phyloP scores from a whole-genome alignment of 106 monocot genomes.

The Vanilla planifolia region DNA sequence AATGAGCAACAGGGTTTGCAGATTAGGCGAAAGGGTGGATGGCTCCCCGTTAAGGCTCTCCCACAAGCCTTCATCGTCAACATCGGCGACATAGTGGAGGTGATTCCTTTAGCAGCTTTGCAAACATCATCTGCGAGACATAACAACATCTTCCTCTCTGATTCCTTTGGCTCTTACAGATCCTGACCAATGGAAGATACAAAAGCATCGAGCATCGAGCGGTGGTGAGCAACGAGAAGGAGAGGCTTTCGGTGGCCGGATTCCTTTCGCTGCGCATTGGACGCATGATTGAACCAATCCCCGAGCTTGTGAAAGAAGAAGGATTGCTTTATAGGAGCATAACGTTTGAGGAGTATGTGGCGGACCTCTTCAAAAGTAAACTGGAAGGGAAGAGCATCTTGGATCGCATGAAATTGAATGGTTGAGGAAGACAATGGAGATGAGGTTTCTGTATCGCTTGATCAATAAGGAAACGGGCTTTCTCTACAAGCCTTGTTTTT shows the following conservation, averaged over 20 bases:
- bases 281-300: constrained; percentile 25
- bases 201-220: constrained; percentile 51
- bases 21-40: constrained; percentile 12
- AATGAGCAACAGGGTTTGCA: constrained; percentile 15
- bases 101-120: background rate
- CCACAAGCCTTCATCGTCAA: constrained; percentile 19
- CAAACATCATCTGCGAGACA: no score
- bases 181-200: constrained; percentile 47
- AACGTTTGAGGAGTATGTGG: constrained; percentile 16
- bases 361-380: constrained; percentile 19
- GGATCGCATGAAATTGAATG: constrained; percentile 29
- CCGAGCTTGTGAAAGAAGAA: constrained; percentile 9
- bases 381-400: constrained; percentile 39
- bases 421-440: no score
- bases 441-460: no score
- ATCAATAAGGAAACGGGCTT: no score
- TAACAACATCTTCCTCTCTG: background rate
- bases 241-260: constrained; percentile 25
- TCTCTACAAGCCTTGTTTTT: no score
- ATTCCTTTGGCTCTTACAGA: constrained; percentile 12
- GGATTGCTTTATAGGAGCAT: constrained; percentile 23
- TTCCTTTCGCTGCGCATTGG: constrained; percentile 16
- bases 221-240: constrained; percentile 25
- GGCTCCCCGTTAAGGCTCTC: constrained; percentile 14
- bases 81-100: constrained; percentile 26